Conservation (phyloP, 2,329 filamentous ascomycete species). For the Rutstroemia sp. region DNA sequence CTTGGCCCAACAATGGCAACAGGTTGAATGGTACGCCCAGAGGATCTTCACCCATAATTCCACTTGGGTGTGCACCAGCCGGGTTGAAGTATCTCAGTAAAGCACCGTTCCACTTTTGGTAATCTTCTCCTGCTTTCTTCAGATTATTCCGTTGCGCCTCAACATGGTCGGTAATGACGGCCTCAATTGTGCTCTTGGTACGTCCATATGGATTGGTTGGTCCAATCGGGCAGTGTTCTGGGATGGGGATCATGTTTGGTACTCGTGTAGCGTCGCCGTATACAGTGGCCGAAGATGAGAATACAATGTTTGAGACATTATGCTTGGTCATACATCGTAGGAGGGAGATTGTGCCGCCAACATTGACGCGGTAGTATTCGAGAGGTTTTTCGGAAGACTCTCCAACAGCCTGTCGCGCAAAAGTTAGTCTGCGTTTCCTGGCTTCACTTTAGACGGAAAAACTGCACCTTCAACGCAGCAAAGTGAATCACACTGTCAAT, state of each 20-base stretch:
- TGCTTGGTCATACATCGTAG: constrained; percentile 81
- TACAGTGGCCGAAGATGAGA: constrained; percentile 95
- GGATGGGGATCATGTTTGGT: constrained; percentile 97
- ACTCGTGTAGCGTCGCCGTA: constrained; percentile 97
- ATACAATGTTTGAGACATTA: constrained; percentile 94
- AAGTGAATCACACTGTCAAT: constrained; percentile 99
- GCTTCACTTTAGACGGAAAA: neutral
- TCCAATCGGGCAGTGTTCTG: constrained; percentile 90
- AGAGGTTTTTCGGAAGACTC: constrained; percentile 90
- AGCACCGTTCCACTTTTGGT: constrained; percentile 84
- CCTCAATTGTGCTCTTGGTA: constrained; percentile 90
- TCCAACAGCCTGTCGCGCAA: constrained; percentile 71
- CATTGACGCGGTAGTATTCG: constrained; percentile 97
- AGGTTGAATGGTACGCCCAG: constrained; percentile 95
- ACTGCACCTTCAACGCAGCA: constrained; percentile 77
- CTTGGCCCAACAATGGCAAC: constrained; percentile 86
- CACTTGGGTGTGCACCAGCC: constrained; percentile 85
- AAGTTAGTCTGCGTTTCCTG: constrained; percentile 2
- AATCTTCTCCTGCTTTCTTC: constrained; percentile 70
- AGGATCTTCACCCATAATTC: constrained; percentile 97
- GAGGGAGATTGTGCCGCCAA: constrained; percentile 82
- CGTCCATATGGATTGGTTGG: constrained; percentile 97
- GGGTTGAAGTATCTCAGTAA: constrained; percentile 98
- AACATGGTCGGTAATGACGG: constrained; percentile 84
- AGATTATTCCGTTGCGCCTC: constrained; percentile 78